Conservation (phyloP, 2,329 filamentous ascomycete species). For the Phaeosphaeria sp. region DNA sequence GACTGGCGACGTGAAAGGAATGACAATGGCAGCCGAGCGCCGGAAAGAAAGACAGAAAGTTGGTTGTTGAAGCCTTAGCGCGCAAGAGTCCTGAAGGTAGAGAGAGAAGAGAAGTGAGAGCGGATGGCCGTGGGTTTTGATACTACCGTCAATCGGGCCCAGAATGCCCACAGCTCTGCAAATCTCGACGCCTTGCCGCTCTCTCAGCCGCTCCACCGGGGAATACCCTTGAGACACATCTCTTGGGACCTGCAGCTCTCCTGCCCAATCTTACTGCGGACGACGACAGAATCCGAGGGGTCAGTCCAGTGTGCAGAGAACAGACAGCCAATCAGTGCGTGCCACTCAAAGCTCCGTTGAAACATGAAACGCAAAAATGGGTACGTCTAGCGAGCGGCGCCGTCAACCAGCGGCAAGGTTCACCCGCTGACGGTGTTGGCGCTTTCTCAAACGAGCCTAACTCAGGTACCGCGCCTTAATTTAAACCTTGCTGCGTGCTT, state of each 20-base stretch:
- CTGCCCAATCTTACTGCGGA: constrained; percentile 22
- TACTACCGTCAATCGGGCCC: constrained; percentile 12
- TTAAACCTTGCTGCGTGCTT: constrained; percentile 15
- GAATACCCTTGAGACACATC: constrained; percentile 36
- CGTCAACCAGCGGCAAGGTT: constrained; percentile 17
- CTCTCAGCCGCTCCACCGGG: constrained; percentile 27
- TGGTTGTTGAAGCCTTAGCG: constrained; percentile 23
- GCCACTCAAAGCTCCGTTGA: constrained; percentile 14
- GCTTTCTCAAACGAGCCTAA: constrained; percentile 36
- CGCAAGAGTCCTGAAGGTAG: constrained; percentile 30
- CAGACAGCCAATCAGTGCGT: constrained; percentile 31
- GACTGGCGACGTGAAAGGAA: constrained; percentile 49
- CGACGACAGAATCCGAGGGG: constrained; percentile 25
- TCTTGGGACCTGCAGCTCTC: constrained; percentile 16
- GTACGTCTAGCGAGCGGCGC: constrained; percentile 26
- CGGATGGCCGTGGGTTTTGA: constrained; percentile 34
- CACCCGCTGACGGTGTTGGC: constrained; percentile 31
- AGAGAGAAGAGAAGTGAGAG: constrained; percentile 19
- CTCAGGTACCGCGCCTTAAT: constrained; percentile 41
- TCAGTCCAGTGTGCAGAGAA: constrained; percentile 26
- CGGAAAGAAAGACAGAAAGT: constrained; percentile 42
- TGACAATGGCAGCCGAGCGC: constrained; percentile 35
- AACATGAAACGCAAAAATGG: constrained; percentile 43
- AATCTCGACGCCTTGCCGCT: constrained; percentile 10
- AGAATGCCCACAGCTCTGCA: constrained; percentile 7